A percentile compares a stretch with the other conserved stretches of the same genome.
Evolutionary conservation across 306 rosid genomes (phyloP).

Genomic region (Carpinus viminea): DNA sequence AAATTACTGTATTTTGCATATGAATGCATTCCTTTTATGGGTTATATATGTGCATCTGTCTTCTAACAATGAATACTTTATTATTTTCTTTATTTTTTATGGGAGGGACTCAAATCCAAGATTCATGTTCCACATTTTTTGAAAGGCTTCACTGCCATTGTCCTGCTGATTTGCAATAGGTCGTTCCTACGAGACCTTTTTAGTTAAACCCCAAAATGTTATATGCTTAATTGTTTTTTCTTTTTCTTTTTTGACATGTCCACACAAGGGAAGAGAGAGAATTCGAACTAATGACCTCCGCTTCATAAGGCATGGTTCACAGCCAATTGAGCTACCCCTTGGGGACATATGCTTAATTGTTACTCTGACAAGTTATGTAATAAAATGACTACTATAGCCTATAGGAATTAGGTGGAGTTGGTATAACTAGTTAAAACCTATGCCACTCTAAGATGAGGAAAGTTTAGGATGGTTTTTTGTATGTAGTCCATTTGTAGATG

Average conservation of each 20-base stretch:
- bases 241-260: neutral
- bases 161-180: too few relatives aligned
- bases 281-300: too few relatives aligned
- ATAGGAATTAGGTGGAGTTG: neutral
- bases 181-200: neutral
- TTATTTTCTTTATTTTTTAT: too few relatives aligned
- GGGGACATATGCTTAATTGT: neutral
- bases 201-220: neutral
- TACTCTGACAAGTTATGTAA: neutral
- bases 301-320: too few relatives aligned
- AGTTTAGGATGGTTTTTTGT: neutral
- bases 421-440: neutral
- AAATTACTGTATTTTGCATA: too few relatives aligned
- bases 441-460: neutral
- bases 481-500: too few relatives aligned
- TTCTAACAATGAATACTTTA: too few relatives aligned
- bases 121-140: neutral
- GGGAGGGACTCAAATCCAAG: too few relatives aligned
- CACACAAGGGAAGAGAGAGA: too few relatives aligned
- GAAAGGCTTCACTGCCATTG: neutral
- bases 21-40: neutral
- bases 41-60: neutral
- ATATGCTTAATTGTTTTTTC: neutral
- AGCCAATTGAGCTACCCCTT: too few relatives aligned
- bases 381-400: neutral